Base-by-base conservation (phyloP, 2,329 filamentous ascomycete genomes). In the Penicillium sp. region DNA sequence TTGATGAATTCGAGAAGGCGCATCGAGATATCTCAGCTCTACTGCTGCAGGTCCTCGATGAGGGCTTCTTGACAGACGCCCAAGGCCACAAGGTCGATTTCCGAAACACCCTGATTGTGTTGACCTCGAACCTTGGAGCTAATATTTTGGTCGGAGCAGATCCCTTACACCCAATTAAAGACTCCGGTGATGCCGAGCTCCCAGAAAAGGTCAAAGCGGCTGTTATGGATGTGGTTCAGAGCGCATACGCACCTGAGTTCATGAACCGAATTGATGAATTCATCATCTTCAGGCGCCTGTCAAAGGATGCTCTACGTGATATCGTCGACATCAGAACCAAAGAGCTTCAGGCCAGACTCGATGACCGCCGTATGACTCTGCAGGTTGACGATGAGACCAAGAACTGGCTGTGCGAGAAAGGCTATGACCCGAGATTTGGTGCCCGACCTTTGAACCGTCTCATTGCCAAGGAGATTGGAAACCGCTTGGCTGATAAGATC, bases 61-160 rank as follows among this genome's bases (percentile, higher is more conserved):
- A 97, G 73, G 94, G 94, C 3, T 97, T 94, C 78, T 83, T 99
- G 49, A 97, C 93, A 0, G 94, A 97, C 71, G 87, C 91, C 0
- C 93, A 97, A 76, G 94, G 94, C 33, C 92, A 96, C 79, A 96
- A 94, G 75, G 89, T 99, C 58, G 94, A 97, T 72, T 97, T 97
- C 81, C 84, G 90, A 60, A 97, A 97, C 75, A 97, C 93, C 8
- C 89, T 97, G 68, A 97, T 97, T 65, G 93, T 97, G 2, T 83
- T 99, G 55, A 97, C 94, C 0, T 96, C 92, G 38, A 99, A 99
- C 72, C 84, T 99, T 2, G 94, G 94, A 39, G 92, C 94, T 15
- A 86, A 96, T 55, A 93, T 96, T 49, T 87, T 99, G 11, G 89
- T 97, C 19, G 89, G 88, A 36, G 85, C 86, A 46, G 83, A 93